These are phyloP conservation scores for Ceratocystis albifundus DNA, from an alignment of 2,329 filamentous ascomycete genomes.

Conservation along the genomic window DNA sequence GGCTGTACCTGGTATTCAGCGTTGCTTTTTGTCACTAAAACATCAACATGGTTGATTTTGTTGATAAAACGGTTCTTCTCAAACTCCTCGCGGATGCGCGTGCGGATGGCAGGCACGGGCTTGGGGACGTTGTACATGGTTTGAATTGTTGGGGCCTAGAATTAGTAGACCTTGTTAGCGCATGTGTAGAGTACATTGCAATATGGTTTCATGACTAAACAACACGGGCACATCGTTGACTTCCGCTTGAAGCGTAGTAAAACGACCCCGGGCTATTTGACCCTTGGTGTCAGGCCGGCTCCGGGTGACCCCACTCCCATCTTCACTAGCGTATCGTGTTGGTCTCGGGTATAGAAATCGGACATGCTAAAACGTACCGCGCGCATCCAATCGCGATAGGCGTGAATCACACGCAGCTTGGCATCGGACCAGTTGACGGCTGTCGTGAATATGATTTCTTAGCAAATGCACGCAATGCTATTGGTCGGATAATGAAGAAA, in stretches of 20 bases:
- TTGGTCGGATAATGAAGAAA: neutral
- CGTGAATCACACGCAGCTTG: constrained; percentile 70
- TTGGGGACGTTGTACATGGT: constrained; percentile 91
- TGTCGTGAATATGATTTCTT: constrained; percentile 34
- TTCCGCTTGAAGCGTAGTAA: neutral
- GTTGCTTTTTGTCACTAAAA: constrained; percentile 81
- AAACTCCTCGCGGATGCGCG: constrained; percentile 92
- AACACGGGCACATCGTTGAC: no score
- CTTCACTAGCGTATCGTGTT: neutral
- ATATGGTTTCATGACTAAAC: no score
- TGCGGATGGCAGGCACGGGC: constrained; percentile 75
- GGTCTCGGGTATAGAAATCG: neutral
- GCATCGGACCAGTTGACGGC: constrained; percentile 85
- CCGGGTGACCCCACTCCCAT: neutral
- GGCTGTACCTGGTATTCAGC: constrained; percentile 76
- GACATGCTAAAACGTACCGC: constrained; percentile 55
- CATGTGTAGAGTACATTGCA: no score
- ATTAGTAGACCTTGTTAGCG: constrained; percentile 3
- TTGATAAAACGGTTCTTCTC: constrained; percentile 89
- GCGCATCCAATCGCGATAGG: constrained; percentile 93
- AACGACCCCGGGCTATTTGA: neutral
- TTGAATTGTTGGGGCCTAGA: constrained; percentile 87
- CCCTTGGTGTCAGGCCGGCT: neutral
- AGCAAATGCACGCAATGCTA: constrained; percentile 28
- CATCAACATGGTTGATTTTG: constrained; percentile 77